phyloP scores from a whole-genome alignment of 768 basidiomycete genomes.

The Lentinula guzmanii region DNA sequence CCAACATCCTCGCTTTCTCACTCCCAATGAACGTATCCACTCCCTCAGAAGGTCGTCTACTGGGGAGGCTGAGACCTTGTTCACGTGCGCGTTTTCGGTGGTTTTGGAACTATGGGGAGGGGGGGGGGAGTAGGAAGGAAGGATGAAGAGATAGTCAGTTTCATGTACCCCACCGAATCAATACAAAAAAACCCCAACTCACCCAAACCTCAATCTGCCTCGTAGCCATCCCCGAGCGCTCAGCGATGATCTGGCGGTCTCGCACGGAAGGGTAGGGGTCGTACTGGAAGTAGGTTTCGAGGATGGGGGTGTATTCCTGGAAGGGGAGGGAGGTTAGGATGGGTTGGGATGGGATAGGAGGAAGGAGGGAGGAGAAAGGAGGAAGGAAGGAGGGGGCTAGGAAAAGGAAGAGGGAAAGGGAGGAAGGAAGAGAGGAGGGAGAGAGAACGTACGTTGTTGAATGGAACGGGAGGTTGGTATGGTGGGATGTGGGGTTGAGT shows the following conservation, averaged over 20 bases:
- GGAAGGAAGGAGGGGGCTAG: too few relatives aligned
- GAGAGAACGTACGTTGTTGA: not conserved
- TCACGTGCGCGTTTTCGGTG: constrained; percentile 21
- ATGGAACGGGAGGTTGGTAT: not conserved
- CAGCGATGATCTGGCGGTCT: constrained; percentile 34
- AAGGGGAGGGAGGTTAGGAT: not conserved
- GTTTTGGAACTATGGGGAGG: constrained; percentile 43
- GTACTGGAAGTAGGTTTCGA: constrained; percentile 41
- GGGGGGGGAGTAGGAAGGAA: not conserved
- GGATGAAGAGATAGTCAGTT: not conserved
- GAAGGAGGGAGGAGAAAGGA: not conserved
- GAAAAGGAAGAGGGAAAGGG: too few relatives aligned
- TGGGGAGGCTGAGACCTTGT: not conserved
- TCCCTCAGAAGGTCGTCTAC: not conserved
- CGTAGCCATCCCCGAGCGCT: constrained; percentile 34
- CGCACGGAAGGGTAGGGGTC: constrained; percentile 40
- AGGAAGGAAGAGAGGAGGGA: too few relatives aligned
- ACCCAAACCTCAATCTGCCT: constrained; percentile 56
- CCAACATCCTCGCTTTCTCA: not conserved
- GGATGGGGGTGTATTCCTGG: constrained; percentile 40
- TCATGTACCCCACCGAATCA: too few relatives aligned
- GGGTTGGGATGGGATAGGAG: not conserved
- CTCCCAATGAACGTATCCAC: not conserved
- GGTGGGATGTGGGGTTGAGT: not conserved
- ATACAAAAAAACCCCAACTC: too few relatives aligned